Conservation (phyloP, 2,329 filamentous ascomycete genomes). For the Chalaropsis thielavioides region DNA sequence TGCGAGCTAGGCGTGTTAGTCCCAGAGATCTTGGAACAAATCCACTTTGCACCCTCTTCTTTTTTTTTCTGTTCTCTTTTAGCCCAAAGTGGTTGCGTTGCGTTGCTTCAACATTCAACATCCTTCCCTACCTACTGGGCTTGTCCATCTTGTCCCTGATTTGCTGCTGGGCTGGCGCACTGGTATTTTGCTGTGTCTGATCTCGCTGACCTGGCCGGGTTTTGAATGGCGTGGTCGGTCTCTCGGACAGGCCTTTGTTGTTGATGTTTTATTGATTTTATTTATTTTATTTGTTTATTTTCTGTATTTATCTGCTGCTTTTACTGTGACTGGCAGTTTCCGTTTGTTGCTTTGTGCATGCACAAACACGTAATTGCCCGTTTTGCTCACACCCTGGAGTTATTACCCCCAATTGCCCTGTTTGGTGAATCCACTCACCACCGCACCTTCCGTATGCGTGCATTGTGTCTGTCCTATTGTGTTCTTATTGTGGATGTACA, state of each 20-base stretch:
- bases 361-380: not conserved
- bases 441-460: not conserved
- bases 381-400: not conserved
- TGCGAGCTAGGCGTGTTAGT: not conserved
- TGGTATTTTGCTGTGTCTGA: no score
- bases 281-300: not conserved
- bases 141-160: not conserved
- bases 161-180: no score
- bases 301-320: not conserved
- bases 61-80: not conserved
- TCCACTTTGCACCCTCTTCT: conserved; percentile 6
- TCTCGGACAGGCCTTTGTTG: not conserved
- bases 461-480: not conserved
- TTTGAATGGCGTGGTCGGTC: not conserved
- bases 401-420: not conserved
- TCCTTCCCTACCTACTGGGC: not conserved
- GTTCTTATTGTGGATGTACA: not conserved
- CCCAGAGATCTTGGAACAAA: not conserved
- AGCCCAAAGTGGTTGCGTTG: not conserved
- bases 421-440: not conserved
- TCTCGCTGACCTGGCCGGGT: not conserved
- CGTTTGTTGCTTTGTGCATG: not conserved
- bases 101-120: not conserved
- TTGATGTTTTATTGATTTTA: no score
- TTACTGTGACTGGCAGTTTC: not conserved